Evolutionary conservation across 257 asterid genomes (phyloP).

Genomic region (Agastache rugosa): DNA sequence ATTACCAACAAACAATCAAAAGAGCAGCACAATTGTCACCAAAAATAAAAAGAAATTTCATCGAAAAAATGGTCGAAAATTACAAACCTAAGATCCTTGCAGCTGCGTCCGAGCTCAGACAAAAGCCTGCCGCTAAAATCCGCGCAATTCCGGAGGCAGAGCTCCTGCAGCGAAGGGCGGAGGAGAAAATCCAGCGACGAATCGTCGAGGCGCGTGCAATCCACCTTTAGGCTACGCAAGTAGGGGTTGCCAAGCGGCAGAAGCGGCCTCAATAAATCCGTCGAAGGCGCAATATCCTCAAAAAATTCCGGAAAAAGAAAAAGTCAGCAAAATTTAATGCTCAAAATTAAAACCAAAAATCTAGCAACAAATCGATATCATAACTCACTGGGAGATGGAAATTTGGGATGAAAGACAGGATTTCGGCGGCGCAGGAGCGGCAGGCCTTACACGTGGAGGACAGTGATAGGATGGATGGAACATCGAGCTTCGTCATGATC

Average conservation of each 20-base stretch:
- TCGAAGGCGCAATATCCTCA: constrained; percentile 80
- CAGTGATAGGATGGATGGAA: constrained; percentile 75
- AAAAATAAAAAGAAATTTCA: constrained; percentile 14
- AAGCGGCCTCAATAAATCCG: constrained; percentile 67
- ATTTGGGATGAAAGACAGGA: constrained; percentile 66
- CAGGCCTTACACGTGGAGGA: constrained; percentile 85
- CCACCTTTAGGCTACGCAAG: constrained; percentile 74
- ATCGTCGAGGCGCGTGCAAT: constrained; percentile 89
- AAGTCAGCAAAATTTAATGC: constrained; percentile 16
- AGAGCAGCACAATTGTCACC: constrained; percentile 19
- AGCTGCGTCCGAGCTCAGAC: constrained; percentile 67
- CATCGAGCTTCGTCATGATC: constrained; percentile 83
- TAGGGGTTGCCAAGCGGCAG: constrained; percentile 63
- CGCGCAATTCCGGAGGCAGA: constrained; percentile 72
- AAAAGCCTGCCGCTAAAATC: constrained; percentile 82
- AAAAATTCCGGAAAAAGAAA: not conserved
- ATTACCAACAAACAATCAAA: constrained; percentile 2
- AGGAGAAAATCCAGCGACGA: constrained; percentile 61
- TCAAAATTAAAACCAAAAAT: not conserved
- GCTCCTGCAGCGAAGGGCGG: constrained; percentile 73
- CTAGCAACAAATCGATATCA: not conserved
- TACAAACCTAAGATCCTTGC: constrained; percentile 82
- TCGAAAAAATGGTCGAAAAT: not conserved
- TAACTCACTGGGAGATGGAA: constrained; percentile 75
- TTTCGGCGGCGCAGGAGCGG: constrained; percentile 66